A percentile compares a stretch with the other conserved stretches of the same genome.
phyloP scores from a whole-genome alignment of 2,329 filamentous ascomycete genomes.

The Coniochaeta pulveracea region DNA sequence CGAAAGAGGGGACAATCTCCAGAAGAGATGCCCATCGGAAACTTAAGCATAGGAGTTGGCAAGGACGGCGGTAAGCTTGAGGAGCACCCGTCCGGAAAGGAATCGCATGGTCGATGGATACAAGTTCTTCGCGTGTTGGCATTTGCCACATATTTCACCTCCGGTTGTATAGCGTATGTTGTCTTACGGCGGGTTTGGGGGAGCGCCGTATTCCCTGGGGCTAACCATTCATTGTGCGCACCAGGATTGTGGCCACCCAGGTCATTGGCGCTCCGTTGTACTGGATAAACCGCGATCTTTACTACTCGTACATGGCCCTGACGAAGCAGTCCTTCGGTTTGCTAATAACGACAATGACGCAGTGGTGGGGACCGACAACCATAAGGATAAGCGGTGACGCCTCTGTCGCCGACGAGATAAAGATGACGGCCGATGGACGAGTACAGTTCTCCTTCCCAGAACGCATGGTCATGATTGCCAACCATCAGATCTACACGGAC shows the following conservation, averaged over 20 bases:
- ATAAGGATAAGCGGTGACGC: slow-evolving; percentile 76
- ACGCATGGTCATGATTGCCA: slow-evolving; percentile 72
- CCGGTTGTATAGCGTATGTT: slow-evolving; percentile 36
- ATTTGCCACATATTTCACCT: slow-evolving; percentile 39
- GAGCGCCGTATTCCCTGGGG: not conserved
- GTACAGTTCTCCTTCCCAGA: slow-evolving; percentile 73
- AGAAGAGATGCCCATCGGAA: slow-evolving; percentile 18
- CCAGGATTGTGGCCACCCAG: slow-evolving; percentile 58
- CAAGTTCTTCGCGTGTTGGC: slow-evolving; percentile 41
- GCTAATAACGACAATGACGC: slow-evolving; percentile 66
- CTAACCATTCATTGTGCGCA: slow-evolving; percentile 1
- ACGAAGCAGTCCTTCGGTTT: slow-evolving; percentile 79
- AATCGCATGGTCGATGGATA: slow-evolving; percentile 36
- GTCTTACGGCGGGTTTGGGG: not conserved
- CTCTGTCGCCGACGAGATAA: slow-evolving; percentile 66
- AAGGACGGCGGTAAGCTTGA: slow-evolving; percentile 5
- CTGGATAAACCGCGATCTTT: slow-evolving; percentile 62
- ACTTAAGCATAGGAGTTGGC: slow-evolving; percentile 11
- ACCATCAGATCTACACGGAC: slow-evolving; percentile 83
- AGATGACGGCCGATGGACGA: slow-evolving; percentile 56
- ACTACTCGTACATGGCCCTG: slow-evolving; percentile 77
- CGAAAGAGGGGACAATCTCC: slow-evolving; percentile 18
- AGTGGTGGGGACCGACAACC: slow-evolving; percentile 78
- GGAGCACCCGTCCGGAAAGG: slow-evolving; percentile 30
- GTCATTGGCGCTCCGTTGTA: slow-evolving; percentile 68